Base-by-base conservation (phyloP, 352 stramenopile genomes). In the Phytophthora melonis region DNA sequence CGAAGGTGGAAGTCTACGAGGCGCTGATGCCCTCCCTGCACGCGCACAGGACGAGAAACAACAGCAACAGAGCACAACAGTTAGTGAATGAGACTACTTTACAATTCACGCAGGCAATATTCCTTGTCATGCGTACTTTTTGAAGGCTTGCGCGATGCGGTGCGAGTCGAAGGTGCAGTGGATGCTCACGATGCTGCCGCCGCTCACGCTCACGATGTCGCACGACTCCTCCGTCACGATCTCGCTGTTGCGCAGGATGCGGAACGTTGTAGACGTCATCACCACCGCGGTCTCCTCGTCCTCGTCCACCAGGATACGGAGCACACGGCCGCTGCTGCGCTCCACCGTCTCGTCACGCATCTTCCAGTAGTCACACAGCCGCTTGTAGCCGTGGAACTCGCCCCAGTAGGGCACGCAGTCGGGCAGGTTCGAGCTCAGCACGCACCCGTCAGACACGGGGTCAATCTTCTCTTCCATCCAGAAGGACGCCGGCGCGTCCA, bases 131-230 rank as follows among this genome's bases (percentile, higher is more conserved):
- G 49, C 88, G 65, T 90, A 96, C 90, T 93, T 94, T 80, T 80
- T 79, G 74, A 96, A 96, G 52, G 90, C 86, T 64, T 93, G 81
- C 18, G 90, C 88, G 58, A 96, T 89, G 70, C 87, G 86, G 73
- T 86, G 87, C 76, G 90, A 96, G 79, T 96, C 90, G 59, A 95
- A 96, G 50, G 89, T 96, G 79, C 87, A 94, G 76, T 96, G 90
- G 57, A 96, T 94, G 66, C 86, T 95, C 50, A 91, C 81, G 69
- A 96, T 93, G 53, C 74, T 78, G 57, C 88, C 87, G 55, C 79
- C 79, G 55, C 75, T 93, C 58, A 96, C 79, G 62, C 86, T 94
- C 43, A 96, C 65, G 34, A 96, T 93, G 63, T 96, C 90, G 66
- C 90, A 96, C 65, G 87, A 93, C 68, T 96, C 90, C 63, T 96